Evolutionary conservation across 116 monocot species (phyloP).

Genomic region (Papilionanthe hybrid): DNA sequence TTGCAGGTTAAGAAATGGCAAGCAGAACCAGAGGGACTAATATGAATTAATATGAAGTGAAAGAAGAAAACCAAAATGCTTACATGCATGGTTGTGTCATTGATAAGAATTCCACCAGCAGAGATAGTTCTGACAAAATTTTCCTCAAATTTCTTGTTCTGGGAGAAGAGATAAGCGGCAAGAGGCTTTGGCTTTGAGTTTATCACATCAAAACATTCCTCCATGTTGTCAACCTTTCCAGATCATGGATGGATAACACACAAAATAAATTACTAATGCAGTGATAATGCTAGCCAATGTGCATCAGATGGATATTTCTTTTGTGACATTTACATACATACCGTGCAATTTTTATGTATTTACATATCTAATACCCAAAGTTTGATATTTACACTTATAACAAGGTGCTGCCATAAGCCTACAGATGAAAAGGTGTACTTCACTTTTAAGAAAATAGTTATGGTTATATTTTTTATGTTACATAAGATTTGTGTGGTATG

Average conservation of each 20-base stretch:
- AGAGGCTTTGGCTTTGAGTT: constrained; percentile 82
- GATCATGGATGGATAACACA: constrained; percentile 7
- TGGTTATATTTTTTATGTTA: no score
- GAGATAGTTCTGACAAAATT: constrained; percentile 58
- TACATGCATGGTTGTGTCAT: constrained; percentile 71
- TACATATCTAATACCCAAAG: no score
- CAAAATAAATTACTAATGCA: not conserved
- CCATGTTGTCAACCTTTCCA: constrained; percentile 69
- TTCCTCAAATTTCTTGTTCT: constrained; percentile 69
- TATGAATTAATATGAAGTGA: not conserved
- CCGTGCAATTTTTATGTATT: no score
- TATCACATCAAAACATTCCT: constrained; percentile 72
- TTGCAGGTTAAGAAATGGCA: no score
- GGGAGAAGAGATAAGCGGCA: constrained; percentile 84
- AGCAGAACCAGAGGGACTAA: not conserved
- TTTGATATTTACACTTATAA: no score
- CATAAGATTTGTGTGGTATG: no score
- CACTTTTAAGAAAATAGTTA: no score
- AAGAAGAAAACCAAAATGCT: constrained; percentile 8
- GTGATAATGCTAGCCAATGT: no score
- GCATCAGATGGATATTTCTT: no score
- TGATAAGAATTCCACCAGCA: constrained; percentile 76
- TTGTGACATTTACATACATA: no score
- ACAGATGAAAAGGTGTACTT: no score
- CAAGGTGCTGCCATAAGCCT: no score